Base-by-base conservation (phyloP, 495 filamentous ascomycete species). In the Xylaria intraflava region DNA sequence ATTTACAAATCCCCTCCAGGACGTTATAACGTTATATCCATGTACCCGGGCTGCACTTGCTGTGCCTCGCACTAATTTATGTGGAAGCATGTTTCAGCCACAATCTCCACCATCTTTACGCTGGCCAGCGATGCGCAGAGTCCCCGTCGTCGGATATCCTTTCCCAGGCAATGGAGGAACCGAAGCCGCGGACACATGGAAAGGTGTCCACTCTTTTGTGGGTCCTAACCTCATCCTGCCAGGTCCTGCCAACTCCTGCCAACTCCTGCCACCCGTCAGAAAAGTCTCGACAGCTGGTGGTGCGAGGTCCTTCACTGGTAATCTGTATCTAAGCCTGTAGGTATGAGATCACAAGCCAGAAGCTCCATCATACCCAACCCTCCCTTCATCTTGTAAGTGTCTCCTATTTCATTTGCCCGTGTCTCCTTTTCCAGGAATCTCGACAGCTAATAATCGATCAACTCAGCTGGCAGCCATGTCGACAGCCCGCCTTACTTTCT, bases 401-500 rank as follows among this genome's bases (percentile, higher is more conserved):
- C n/a, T n/a, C n/a, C n/a, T n/a, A n/a, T n/a, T n/a, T n/a, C n/a
- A n/a, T n/a, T n/a, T n/a, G n/a, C n/a, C n/a, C n/a, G n/a, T 64
- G 61, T 56, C 46, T 51, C 44, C 36, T 52, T 49, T 59, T 35
- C 42, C 44, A 16, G 10, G 38, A 17, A 24, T n/a, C n/a, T n/a
- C n/a, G n/a, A n/a, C n/a, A 51, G 49, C 36, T 43, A 51, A 41
- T 26, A 5, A 31, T n/a, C 16, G 7, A 42, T 17, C 19, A 17
- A 33, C 26, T 17, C 19, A 57, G 49, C 24, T 40, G 46, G 42
- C 56, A 4, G 65, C 56, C 56, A 92, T 92, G 88, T 80, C 85
- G 45, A 74, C 80, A 9, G 73, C 74, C 44, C 76, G 87, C 59
- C 74, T 92, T 29, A 82, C 81, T 3, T 90, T 90, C 60, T 76